Evolutionary conservation across 768 basidiomycete species (phyloP).

Genomic region (Mycena albidolilacea): DNA sequence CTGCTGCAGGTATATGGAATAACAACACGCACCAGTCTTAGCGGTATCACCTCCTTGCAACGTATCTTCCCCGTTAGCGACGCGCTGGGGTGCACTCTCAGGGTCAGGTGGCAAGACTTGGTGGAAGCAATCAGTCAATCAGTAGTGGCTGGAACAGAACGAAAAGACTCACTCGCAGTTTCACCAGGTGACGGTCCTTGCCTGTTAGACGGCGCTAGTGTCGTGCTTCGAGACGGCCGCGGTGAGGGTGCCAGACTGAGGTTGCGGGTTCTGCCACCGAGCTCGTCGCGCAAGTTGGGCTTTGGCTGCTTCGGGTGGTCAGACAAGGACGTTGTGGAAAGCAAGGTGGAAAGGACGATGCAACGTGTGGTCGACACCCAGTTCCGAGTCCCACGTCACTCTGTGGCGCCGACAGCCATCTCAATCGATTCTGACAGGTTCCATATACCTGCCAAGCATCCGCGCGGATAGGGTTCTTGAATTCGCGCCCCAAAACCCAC

Average conservation of each 20-base stretch:
- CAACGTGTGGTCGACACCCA: background rate
- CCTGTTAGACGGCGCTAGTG: background rate
- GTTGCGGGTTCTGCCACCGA: too few species aligned
- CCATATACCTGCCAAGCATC: background rate
- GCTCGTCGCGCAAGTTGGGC: too few species aligned
- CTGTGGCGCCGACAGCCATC: constrained; percentile 3
- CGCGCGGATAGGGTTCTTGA: too few species aligned
- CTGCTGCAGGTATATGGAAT: too few species aligned
- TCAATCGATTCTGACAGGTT: background rate
- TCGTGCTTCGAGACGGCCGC: constrained; percentile 1
- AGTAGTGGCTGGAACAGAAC: background rate
- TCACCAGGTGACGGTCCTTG: background rate
- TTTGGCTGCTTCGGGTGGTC: too few species aligned
- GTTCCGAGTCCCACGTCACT: constrained; percentile 3
- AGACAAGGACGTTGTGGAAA: too few species aligned
- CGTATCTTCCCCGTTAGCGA: too few species aligned
- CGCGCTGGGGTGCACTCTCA: too few species aligned
- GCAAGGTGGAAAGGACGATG: too few species aligned
- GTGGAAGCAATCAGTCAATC: background rate
- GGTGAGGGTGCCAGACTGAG: background rate
- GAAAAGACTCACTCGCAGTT: background rate
- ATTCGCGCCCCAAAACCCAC: background rate
- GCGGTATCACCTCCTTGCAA: too few species aligned
- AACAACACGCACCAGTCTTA: too few species aligned
- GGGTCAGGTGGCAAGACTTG: background rate